A percentile compares a stretch with the other conserved stretches of the same genome.
These are phyloP conservation scores for Phytophthora chlamydospora DNA, from an alignment of 352 stramenopile genomes.

Conservation along the genomic window DNA sequence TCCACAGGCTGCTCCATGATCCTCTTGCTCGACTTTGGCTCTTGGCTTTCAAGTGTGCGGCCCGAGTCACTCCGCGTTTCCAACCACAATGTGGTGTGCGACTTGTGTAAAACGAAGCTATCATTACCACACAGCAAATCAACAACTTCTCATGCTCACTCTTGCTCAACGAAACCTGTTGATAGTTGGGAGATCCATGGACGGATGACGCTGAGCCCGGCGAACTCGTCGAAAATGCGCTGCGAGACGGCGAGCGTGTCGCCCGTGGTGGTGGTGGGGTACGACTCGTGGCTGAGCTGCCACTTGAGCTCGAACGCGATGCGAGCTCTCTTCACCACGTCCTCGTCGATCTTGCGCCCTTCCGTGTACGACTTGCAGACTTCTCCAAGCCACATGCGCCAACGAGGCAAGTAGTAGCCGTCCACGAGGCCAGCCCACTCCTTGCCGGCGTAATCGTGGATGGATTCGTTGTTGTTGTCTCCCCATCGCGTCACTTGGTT, in stretches of 20 bases:
- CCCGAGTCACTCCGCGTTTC: slow-evolving; percentile 19
- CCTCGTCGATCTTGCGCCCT: slow-evolving; percentile 59
- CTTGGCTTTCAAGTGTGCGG: slow-evolving; percentile 4
- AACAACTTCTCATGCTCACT: slow-evolving; percentile 16
- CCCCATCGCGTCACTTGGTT: slow-evolving; percentile 86
- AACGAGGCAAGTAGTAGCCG: slow-evolving; percentile 72
- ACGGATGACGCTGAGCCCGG: slow-evolving; percentile 12
- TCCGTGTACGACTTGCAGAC: slow-evolving; percentile 73
- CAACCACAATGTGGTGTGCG: slow-evolving; percentile 15
- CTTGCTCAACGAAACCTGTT: neutral
- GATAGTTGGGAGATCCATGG: slow-evolving; percentile 16
- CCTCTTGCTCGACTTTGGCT: too few relatives aligned
- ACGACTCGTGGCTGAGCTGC: slow-evolving; percentile 64
- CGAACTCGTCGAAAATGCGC: slow-evolving; percentile 60
- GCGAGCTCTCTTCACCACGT: slow-evolving; percentile 47
- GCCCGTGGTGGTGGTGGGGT: slow-evolving; percentile 51
- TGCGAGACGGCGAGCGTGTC: slow-evolving; percentile 61
- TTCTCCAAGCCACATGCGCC: slow-evolving; percentile 75
- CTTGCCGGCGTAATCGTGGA: slow-evolving; percentile 82
- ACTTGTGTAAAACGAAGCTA: neutral
- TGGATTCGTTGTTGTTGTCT: slow-evolving; percentile 73
- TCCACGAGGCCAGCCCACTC: slow-evolving; percentile 76
- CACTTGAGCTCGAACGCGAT: slow-evolving; percentile 79
- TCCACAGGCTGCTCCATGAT: slow-evolving; percentile 60
- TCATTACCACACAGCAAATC: slow-evolving; percentile 13